phyloP scores from a whole-genome alignment of 148 eudicot genomes.

The Spergularia bocconei region DNA sequence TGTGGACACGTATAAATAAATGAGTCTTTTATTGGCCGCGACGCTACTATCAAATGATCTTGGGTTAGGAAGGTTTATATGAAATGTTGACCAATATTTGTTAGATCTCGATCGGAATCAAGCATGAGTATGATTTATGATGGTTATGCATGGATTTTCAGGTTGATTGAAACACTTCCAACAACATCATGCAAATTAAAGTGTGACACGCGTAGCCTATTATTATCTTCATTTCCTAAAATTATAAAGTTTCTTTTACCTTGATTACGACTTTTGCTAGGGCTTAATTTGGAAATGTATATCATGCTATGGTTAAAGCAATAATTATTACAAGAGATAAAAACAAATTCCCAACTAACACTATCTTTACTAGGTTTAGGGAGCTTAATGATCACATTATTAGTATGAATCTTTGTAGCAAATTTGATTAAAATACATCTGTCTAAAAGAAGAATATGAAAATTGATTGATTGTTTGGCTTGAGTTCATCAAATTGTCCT shows the following conservation, averaged over 20 bases:
- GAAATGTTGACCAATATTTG: constrained; percentile 26
- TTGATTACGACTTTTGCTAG: constrained; percentile 13
- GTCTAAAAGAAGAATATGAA: too few species aligned
- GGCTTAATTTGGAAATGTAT: not conserved
- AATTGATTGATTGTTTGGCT: not conserved
- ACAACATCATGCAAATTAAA: constrained; percentile 4
- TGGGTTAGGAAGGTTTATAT: constrained; percentile 13
- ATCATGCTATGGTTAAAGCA: constrained; percentile 18
- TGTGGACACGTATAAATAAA: constrained; percentile 9
- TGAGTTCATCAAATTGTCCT: too few species aligned
- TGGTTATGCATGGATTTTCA: constrained; percentile 16
- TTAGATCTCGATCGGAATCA: constrained; percentile 10
- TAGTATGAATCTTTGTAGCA: not conserved
- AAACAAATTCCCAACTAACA: constrained; percentile 12
- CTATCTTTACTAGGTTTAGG: constrained; percentile 8
- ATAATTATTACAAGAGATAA: constrained; percentile 18
- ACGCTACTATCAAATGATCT: constrained; percentile 1
- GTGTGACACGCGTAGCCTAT: constrained; percentile 13
- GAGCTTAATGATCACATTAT: constrained; percentile 27
- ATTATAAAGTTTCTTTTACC: constrained; percentile 6
- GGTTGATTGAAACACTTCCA: constrained; percentile 21
- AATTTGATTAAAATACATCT: not conserved
- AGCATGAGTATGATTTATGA: constrained; percentile 2
- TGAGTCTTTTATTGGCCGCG: constrained; percentile 5
- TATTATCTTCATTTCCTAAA: constrained; percentile 6